Evolutionary conservation across 2,329 filamentous ascomycete species (phyloP), one percentile per base, ranked within the genome.

Genomic region (Daldinia eschscholtzii): DNA sequence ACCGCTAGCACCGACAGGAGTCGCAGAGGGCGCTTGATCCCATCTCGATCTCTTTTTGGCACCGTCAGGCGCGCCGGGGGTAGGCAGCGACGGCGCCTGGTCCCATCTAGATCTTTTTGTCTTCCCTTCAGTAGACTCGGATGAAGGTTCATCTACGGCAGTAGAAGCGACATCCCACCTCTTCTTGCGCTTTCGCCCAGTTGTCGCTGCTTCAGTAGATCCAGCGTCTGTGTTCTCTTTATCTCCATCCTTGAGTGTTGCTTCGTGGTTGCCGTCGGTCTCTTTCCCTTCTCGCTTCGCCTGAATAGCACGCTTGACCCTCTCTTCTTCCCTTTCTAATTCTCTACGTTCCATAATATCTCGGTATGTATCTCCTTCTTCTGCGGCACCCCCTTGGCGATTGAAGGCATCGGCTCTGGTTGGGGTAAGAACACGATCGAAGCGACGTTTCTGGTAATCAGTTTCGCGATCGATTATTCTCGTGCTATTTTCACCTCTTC

Each of bases 401-500:
- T 94, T 92, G 77, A 97, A 97, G 0, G 93, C 91, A 78, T 97
- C 94, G 69, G 91, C 93, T 76, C 93, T 90, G 7, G 93, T 94
- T 4, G 94, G 94, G 23, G 93, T 96, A 70, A 98, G 85, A 59
- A 89, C 90, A 69, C 96, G 93, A 79, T 97, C 91, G 80, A 97
- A 97, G 67, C 94, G 90, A 73, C 94, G 93, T 83, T 97, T 97
- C 82, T 99, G 97, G 79, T 99, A 99, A 78, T 98, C 95, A 71
- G 94, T 97, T 84, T 98, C 95, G 76, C 96, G 92, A 78, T 97
- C 95, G 68, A 91, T 86, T 77, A 99, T 98, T 75, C 95, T 91
- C 65, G 92, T 94, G 79, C 93, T 93, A 82, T 95, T 93, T 84
- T 98, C 96, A 74, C 88, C 87, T 74, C 91, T 89, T 50, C 92